These are phyloP conservation scores for Solanum pimpinellifolium DNA, from an alignment of 257 asterid genomes.

Conservation along the genomic window DNA sequence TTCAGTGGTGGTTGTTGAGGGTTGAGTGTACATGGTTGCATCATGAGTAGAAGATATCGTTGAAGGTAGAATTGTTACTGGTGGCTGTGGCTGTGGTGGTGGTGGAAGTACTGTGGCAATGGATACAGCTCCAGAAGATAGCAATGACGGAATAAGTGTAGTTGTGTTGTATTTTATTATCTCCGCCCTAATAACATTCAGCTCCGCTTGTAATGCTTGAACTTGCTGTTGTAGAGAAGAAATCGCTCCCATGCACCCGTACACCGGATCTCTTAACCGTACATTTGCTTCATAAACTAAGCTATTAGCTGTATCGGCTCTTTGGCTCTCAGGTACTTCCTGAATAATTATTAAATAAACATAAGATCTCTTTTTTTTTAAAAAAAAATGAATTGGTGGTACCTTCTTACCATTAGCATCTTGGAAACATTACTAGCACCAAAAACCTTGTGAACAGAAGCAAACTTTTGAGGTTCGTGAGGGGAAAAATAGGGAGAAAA, in stretches of 20 bases:
- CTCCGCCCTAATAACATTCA: constrained; percentile 44
- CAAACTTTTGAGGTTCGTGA: constrained; percentile 75
- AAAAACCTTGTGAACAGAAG: constrained; percentile 81
- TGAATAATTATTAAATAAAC: neutral
- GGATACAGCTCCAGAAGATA: constrained; percentile 35
- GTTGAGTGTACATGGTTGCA: constrained; percentile 33
- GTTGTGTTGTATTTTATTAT: constrained; percentile 39
- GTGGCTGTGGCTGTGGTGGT: neutral
- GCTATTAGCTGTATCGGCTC: constrained; percentile 76
- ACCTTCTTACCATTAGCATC: constrained; percentile 55
- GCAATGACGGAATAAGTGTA: constrained; percentile 15
- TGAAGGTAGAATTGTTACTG: neutral
- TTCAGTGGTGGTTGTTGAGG: constrained; percentile 24
- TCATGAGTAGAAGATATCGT: constrained; percentile 15
- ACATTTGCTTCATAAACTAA: constrained; percentile 79
- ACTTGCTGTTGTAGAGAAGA: constrained; percentile 64
- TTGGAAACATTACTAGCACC: constrained; percentile 95
- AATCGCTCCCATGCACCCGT: constrained; percentile 86
- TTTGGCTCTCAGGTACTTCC: constrained; percentile 75
- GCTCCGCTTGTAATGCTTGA: constrained; percentile 42
- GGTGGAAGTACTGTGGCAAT: constrained; percentile 18
- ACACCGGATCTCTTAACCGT: constrained; percentile 73
- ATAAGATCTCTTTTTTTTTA: neutral
- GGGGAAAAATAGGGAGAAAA: constrained; percentile 87
- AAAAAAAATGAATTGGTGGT: neutral